phyloP scores from a whole-genome alignment of 495 filamentous ascomycete genomes.

The Lasiosphaeris hirsuta region DNA sequence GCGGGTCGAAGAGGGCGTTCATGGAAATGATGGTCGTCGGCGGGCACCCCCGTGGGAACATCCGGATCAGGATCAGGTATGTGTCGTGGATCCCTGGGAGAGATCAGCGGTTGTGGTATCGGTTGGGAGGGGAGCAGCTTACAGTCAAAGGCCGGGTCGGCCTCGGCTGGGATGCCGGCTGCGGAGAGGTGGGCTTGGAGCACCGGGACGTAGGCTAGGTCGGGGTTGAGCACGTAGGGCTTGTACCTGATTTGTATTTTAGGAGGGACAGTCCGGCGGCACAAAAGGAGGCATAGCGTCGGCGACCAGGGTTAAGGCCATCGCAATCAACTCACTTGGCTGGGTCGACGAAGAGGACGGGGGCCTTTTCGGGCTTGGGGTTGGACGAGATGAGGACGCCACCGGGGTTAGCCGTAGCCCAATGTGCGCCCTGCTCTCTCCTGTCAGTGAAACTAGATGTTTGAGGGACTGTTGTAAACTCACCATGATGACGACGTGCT shows the following conservation, averaged over 20 bases:
- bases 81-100: constrained; percentile 57
- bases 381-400: constrained; percentile 54
- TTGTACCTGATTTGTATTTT: too few species aligned
- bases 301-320: too few species aligned
- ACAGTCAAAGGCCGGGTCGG: constrained; percentile 51
- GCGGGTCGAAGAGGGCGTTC: constrained; percentile 59
- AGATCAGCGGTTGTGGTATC: neutral
- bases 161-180: constrained; percentile 48
- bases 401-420: constrained; percentile 47
- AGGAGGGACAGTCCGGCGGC: too few species aligned
- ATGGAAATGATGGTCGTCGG: constrained; percentile 56
- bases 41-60: constrained; percentile 56
- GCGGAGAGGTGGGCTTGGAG: constrained; percentile 43
- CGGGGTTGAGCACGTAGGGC: constrained; percentile 53
- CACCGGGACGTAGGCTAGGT: constrained; percentile 44
- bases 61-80: constrained; percentile 59
- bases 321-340: too few species aligned
- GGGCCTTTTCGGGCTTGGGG: constrained; percentile 51
- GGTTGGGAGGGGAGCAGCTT: neutral
- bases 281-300: too few species aligned
- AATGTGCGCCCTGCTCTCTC: constrained; percentile 53
- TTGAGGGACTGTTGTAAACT: neutral
- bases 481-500: constrained; percentile 63
- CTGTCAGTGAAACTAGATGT: neutral
- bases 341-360: constrained; percentile 57